Evolutionary conservation across 2,329 filamentous ascomycete genomes (phyloP), one percentile per base, ranked within the genome.

Genomic region (Keithomyces neogunnii): DNA sequence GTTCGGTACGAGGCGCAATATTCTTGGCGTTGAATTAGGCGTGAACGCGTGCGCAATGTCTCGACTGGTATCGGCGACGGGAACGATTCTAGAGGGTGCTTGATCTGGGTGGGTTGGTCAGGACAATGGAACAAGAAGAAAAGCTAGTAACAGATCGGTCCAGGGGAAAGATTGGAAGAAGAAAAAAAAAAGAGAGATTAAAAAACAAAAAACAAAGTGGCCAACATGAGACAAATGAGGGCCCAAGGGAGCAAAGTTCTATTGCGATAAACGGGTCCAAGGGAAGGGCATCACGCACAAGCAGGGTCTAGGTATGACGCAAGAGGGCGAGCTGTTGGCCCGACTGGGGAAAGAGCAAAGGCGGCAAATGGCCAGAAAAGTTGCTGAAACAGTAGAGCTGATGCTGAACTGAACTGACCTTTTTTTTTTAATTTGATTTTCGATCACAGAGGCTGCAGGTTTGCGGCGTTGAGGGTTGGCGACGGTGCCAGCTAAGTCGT

Each of bases 191-290:
- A 19, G 19, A 19, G 19, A 19, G 19, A 19, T 39, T 31, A 39
- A 48, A 47, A 47, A 29, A 19, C 35, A n/a, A 40, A 48, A 45
- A 36, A 30, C 49, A 50, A 51, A 46, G 49, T 53, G 55, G 55
- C 47, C 49, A 53, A 45, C 10, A 46, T 49, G 51, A 55, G 53
- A 55, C 49, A 51, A 45, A 26, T 36, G 19, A 45, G 43, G 47
- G 48, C 44, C 29, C 43, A 48, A 53, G 53, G 49, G 47, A 47
- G 49, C 31, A 28, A 28, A 47, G 38, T 35, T 38, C 36, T 49
- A 42, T 44, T 43, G 49, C 45, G 51, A 36, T 51, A 35, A 45
- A 51, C 45, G 38, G 31, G n/a, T 36, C 31, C 46, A n/a, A 40
- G 29, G 38, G 38, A 38, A 42, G 43, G 33, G 36, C 32, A 32